phyloP scores from a whole-genome alignment of 140 eudicot genomes.

The Cichorium intybus region DNA sequence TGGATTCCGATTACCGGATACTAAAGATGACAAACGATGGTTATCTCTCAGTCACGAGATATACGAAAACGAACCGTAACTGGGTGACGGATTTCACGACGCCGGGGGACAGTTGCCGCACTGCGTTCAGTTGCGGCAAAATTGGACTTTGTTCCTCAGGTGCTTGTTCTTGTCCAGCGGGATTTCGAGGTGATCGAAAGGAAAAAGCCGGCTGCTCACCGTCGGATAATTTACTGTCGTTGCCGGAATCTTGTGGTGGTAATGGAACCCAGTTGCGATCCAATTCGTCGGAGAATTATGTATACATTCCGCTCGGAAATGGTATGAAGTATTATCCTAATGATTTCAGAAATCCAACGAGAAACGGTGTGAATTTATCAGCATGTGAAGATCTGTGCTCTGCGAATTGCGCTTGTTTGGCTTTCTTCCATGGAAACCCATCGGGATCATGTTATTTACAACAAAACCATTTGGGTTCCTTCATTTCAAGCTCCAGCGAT shows the following conservation, averaged over 20 bases:
- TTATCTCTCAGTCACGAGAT: constrained; percentile 16
- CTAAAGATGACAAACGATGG: constrained; percentile 38
- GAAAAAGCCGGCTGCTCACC: constrained; percentile 28
- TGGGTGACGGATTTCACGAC: constrained; percentile 28
- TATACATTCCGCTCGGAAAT: constrained; percentile 31
- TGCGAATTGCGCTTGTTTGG: constrained; percentile 52
- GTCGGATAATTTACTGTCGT: constrained; percentile 22
- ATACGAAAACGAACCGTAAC: not conserved
- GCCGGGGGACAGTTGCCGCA: constrained; percentile 37
- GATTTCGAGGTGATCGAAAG: constrained; percentile 30
- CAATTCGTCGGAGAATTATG: not conserved
- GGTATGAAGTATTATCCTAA: constrained; percentile 42
- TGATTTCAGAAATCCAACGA: constrained; percentile 30
- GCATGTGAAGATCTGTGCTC: constrained; percentile 48
- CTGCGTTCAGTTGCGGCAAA: constrained; percentile 35
- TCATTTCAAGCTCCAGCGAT: constrained; percentile 13
- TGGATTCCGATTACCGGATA: constrained; percentile 26
- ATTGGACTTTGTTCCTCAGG: constrained; percentile 43
- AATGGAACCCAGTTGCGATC: not conserved
- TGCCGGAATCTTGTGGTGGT: constrained; percentile 36
- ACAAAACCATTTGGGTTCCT: constrained; percentile 43
- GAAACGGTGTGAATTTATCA: constrained; percentile 26
- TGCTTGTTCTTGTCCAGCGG: constrained; percentile 51
- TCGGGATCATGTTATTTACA: constrained; percentile 47
- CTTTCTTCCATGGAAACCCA: constrained; percentile 35